Conservation (phyloP, 441 rosid species). For the Breynia disticha region DNA sequence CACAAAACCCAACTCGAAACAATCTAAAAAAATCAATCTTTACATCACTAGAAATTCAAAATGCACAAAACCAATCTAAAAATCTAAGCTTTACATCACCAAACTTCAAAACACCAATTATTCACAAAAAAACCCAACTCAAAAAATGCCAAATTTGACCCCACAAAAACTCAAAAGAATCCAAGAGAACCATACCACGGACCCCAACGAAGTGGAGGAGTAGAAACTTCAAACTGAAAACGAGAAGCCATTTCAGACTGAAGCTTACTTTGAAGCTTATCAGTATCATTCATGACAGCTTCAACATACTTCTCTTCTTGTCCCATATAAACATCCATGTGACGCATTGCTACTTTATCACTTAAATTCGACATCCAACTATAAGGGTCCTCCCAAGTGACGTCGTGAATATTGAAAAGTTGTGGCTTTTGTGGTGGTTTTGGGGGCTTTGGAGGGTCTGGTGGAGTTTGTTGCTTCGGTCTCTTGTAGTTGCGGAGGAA, state of each 20-base stretch:
- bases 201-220: constrained; percentile 91
- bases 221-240: constrained; percentile 68
- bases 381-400: constrained; percentile 84
- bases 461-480: constrained; percentile 33
- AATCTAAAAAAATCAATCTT: too few species aligned
- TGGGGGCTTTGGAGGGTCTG: constrained; percentile 66
- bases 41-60: too few species aligned
- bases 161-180: too few species aligned
- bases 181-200: constrained; percentile 48
- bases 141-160: too few species aligned
- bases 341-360: constrained; percentile 93
- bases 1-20: neutral
- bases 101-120: too few species aligned
- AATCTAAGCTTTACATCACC: too few species aligned
- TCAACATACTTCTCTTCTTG: constrained; percentile 92
- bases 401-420: constrained; percentile 54
- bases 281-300: constrained; percentile 70
- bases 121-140: too few species aligned
- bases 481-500: constrained; percentile 38
- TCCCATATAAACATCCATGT: constrained; percentile 91
- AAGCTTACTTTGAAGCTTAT: constrained; percentile 72
- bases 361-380: constrained; percentile 86
- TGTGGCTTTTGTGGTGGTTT: constrained; percentile 81
- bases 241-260: constrained; percentile 92
- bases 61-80: too few species aligned